phyloP scores from a whole-genome alignment of 139 green algal genomes.

The Tetradesmus lagerheimii region DNA sequence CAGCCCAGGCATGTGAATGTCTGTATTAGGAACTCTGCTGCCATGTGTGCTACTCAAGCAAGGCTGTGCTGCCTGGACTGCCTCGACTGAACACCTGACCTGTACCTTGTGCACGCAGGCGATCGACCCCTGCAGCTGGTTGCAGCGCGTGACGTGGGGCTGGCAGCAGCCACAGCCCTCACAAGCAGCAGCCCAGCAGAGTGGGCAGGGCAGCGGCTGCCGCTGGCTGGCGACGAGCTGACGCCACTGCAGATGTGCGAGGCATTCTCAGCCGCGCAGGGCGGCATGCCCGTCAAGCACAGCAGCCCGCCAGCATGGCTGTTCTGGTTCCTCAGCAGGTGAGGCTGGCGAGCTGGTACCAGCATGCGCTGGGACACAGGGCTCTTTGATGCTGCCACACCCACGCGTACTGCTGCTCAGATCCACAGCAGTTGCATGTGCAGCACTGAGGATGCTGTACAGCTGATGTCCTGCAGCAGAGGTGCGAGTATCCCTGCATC shows the following conservation, averaged over 20 bases:
- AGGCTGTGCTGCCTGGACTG: background rate
- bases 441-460: background rate
- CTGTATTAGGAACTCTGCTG: too few relatives aligned
- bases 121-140: constrained; percentile 59
- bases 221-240: constrained; percentile 59
- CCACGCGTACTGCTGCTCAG: too few relatives aligned
- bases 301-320: constrained; percentile 54
- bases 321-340: constrained; percentile 61
- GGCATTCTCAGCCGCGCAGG: constrained; percentile 48
- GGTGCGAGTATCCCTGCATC: background rate
- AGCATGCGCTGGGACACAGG: background rate
- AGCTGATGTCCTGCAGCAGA: background rate
- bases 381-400: background rate
- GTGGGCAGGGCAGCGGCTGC: constrained; percentile 14
- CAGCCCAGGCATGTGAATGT: too few relatives aligned
- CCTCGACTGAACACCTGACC: background rate
- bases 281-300: constrained; percentile 28
- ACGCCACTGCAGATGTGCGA: constrained; percentile 59
- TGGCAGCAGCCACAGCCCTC: constrained; percentile 47
- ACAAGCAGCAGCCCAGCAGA: background rate
- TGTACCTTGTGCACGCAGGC: background rate
- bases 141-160: constrained; percentile 58
- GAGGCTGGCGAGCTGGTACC: background rate
- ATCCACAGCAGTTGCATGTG: too few relatives aligned
- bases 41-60: too few relatives aligned